These are phyloP conservation scores for Pterocarpus macrocarpus DNA, from an alignment of 306 rosid genomes.

Conservation along the genomic window DNA sequence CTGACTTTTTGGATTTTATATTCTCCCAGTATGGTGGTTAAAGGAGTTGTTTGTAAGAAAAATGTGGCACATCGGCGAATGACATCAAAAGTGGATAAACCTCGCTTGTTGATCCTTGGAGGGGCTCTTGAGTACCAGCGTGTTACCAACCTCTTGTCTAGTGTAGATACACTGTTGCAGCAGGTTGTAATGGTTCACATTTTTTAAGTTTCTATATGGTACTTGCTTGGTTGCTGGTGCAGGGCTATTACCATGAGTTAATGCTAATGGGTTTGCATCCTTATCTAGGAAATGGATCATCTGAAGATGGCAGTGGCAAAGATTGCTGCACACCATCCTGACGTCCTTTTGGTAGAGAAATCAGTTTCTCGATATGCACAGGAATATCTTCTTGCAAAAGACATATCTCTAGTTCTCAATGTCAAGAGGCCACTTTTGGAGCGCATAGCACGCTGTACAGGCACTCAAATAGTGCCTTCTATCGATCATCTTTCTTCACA, in stretches of 20 bases:
- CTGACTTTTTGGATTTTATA: conserved; percentile 43
- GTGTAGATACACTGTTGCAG: conserved; percentile 97
- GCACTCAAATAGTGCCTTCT: conserved; percentile 86
- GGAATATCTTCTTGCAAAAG: conserved; percentile 89
- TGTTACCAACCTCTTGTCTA: conserved; percentile 80
- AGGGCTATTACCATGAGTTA: conserved; percentile 32
- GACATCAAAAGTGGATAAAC: conserved; percentile 78
- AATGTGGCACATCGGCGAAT: conserved; percentile 96
- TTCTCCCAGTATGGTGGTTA: conserved; percentile 76
- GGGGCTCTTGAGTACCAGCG: conserved; percentile 99
- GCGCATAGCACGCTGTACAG: conserved; percentile 92
- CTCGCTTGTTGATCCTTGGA: conserved; percentile 88
- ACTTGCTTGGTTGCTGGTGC: conserved; percentile 42
- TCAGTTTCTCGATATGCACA: conserved; percentile 97
- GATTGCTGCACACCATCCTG: conserved; percentile 83
- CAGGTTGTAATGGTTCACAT: conserved; percentile 73
- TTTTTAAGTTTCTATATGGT: conserved; percentile 33
- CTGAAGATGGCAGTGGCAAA: conserved; percentile 99
- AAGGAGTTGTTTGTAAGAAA: conserved; percentile 96
- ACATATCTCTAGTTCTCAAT: conserved; percentile 91
- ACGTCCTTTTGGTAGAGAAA: conserved; percentile 92
- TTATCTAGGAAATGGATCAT: conserved; percentile 93
- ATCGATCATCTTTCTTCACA: conserved; percentile 85
- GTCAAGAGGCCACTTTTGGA: conserved; percentile 90
- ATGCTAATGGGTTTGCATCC: conserved; percentile 29